Base-by-base conservation (phyloP, 1,284 basidiomycete species). In the Ustilago xerochloae region DNA sequence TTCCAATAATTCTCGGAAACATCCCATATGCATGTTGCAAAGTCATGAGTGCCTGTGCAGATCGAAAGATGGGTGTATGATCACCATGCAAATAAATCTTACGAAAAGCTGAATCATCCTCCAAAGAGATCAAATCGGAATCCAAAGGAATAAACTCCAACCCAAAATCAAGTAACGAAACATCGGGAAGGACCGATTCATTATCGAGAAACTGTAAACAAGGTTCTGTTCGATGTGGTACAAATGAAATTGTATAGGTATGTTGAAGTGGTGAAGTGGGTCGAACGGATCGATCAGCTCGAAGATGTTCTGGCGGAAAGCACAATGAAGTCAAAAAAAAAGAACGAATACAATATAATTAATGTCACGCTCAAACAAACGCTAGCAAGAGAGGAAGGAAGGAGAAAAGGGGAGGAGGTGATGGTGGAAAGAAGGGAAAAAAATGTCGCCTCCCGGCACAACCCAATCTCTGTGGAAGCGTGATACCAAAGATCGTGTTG, bases 121-220 rank as follows among this genome's bases (percentile, higher is more conserved):
- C 81, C 16, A 83, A 70, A 26, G 75, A 78, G 48, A 83, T 77
- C 8, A 83, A 56, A 43, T 99, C 96, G 30, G 93, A 90, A 63
- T 94, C 94, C 30, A 98, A 83, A 3, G 94, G 93, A 52, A 98
- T 93, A 81, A 98, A 93, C 76, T 96, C 94, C 35, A 98, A 88
- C 79, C 93, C 93, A 84, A 94, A 96, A 56, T 93, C 90, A 20
- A 77, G 67, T 4, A 82, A 60, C 32, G 70, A 62, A 24, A 78
- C 55, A 49, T 65, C 47, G n/a, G 54, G 55, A 16, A 79, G 62
- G 13, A 74, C 53, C 15, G 56, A 24, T 45, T 70, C 62, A 46
- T 61, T 47, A 39, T 73, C 69, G 55, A 84, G 67, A 24, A 68
- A 78, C 33, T 81, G 78, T 29, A 84, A 49, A 52, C 80, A 93